These are phyloP conservation scores for Platanthera guangdongensis DNA, from an alignment of 106 monocot species.

Conservation along the genomic window DNA sequence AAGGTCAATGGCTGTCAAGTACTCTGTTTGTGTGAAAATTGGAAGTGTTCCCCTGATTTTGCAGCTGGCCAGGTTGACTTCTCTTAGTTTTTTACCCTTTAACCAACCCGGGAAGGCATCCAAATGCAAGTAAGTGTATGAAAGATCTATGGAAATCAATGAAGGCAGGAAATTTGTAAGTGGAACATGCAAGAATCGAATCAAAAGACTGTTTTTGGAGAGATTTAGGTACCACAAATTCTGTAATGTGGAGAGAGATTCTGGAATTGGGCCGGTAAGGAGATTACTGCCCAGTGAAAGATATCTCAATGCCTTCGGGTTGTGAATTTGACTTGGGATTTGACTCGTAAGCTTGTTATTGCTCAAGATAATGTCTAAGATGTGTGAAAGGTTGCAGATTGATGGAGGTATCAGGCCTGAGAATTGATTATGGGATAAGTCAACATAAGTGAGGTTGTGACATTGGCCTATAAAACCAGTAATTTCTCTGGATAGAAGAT, in stretches of 20 bases:
- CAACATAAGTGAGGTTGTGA: slow-evolving; percentile 40
- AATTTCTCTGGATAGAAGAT: slow-evolving; percentile 45
- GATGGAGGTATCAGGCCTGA: slow-evolving; percentile 56
- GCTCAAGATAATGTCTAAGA: slow-evolving; percentile 36
- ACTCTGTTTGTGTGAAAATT: slow-evolving; percentile 19
- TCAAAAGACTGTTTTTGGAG: slow-evolving; percentile 44
- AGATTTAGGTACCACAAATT: slow-evolving; percentile 78
- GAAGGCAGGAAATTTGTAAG: slow-evolving; percentile 42
- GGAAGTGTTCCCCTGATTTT: slow-evolving; percentile 27
- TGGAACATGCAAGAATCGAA: slow-evolving; percentile 23
- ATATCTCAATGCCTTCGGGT: slow-evolving; percentile 37
- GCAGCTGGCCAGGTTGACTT: slow-evolving; percentile 56
- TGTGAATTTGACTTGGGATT: slow-evolving; percentile 48
- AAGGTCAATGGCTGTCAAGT: slow-evolving; percentile 41
- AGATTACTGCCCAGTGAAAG: slow-evolving; percentile 48
- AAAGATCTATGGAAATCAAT: slow-evolving; percentile 59
- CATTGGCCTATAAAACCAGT: slow-evolving; percentile 42
- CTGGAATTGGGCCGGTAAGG: slow-evolving; percentile 60
- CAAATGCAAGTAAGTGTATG: slow-evolving; percentile 47
- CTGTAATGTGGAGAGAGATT: slow-evolving; percentile 32
- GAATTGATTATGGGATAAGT: slow-evolving; percentile 67
- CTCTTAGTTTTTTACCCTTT: slow-evolving; percentile 27
- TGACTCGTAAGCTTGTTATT: slow-evolving; percentile 58
- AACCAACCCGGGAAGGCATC: slow-evolving; percentile 52
- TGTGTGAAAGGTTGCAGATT: slow-evolving; percentile 32